These are phyloP conservation scores for Areca catechu DNA, from an alignment of 176 grass and related monocot species.

Conservation along the genomic window DNA sequence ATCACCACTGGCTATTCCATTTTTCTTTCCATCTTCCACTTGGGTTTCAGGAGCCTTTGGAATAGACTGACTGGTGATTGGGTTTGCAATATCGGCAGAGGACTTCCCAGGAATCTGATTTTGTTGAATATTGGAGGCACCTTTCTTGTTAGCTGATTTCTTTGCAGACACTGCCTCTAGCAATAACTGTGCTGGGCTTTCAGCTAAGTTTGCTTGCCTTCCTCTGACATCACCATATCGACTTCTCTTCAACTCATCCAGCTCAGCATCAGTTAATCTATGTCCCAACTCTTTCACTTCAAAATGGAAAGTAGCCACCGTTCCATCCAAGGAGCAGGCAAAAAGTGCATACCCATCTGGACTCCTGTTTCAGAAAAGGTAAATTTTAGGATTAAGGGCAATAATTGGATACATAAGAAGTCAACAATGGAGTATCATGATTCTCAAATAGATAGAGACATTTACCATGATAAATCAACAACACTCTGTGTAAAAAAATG, in stretches of 20 bases:
- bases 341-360: constrained; percentile 96
- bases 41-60: constrained; percentile 56
- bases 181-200: constrained; percentile 71
- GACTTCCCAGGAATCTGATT: constrained; percentile 41
- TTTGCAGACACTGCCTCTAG: constrained; percentile 81
- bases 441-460: constrained; percentile 3
- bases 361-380: constrained; percentile 46
- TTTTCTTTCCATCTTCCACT: constrained; percentile 49
- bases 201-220: constrained; percentile 84
- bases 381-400: neutral
- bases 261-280: constrained; percentile 71
- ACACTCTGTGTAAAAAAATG: constrained; percentile 97
- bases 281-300: constrained; percentile 93
- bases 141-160: constrained; percentile 53
- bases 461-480: constrained; percentile 97
- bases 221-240: constrained; percentile 95
- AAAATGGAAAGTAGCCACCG: constrained; percentile 82
- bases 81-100: constrained; percentile 34
- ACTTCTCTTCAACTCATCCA: constrained; percentile 87
- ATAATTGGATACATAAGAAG: neutral
- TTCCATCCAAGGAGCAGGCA: constrained; percentile 92
- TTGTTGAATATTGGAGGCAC: constrained; percentile 29
- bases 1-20: constrained; percentile 30
- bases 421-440: neutral
- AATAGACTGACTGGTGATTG: constrained; percentile 27